phyloP scores from a whole-genome alignment of 139 green algal genomes.

The Pycnococcus provasolii region DNA sequence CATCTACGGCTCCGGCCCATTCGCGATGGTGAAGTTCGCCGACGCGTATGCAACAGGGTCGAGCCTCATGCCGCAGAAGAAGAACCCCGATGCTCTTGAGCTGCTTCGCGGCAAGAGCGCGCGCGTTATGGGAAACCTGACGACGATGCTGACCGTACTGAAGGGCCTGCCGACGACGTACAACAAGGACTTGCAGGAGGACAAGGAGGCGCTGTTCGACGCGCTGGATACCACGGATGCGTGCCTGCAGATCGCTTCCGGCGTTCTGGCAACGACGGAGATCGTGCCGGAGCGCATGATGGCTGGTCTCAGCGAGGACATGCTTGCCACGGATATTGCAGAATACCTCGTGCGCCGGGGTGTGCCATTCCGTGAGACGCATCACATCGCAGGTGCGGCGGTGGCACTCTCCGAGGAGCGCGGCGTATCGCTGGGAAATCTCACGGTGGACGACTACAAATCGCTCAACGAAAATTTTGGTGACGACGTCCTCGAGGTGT shows the following conservation, averaged over 20 bases:
- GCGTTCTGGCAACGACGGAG: conserved; percentile 76
- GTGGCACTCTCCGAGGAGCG: conserved; percentile 85
- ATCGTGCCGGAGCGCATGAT: conserved; percentile 80
- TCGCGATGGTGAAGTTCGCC: conserved; percentile 80
- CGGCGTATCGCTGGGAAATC: conserved; percentile 52
- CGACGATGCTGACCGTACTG: conserved; percentile 70
- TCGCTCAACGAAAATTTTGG: conserved; percentile 77
- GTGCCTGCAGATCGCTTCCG: conserved; percentile 79
- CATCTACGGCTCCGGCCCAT: conserved; percentile 79
- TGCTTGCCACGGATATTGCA: conserved; percentile 95
- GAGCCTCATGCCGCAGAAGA: conserved; percentile 98
- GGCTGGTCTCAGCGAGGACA: conserved; percentile 30
- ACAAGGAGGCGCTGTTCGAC: conserved; percentile 90
- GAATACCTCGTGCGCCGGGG: conserved; percentile 99
- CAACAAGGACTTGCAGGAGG: conserved; percentile 98
- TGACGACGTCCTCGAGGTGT: conserved; percentile 75
- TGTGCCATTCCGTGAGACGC: conserved; percentile 81
- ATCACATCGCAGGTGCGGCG: conserved; percentile 78
- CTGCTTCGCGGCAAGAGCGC: conserved; percentile 82
- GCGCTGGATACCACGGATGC: conserved; percentile 78
- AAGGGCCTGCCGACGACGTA: conserved; percentile 96
- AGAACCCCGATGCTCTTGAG: conserved; percentile 98
- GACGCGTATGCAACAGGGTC: conserved; percentile 91
- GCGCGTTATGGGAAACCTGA: conserved; percentile 74
- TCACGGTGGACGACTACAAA: conserved; percentile 64